Conservation (phyloP, 495 filamentous ascomycete genomes). For the Lindgomyces ingoldianus region DNA sequence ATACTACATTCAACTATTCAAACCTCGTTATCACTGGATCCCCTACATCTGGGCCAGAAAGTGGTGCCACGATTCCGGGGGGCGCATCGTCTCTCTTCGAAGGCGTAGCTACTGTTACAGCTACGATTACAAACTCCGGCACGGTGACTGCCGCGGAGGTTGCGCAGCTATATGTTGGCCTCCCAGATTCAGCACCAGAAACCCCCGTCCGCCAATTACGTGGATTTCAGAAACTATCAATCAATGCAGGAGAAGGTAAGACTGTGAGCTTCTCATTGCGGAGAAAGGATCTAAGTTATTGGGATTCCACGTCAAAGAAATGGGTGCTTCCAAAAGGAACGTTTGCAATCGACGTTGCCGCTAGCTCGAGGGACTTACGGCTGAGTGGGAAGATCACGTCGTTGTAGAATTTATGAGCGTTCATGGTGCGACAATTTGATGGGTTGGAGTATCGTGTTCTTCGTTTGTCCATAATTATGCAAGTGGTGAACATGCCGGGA, state of each 20-base stretch:
- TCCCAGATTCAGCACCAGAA: slow-evolving; percentile 10
- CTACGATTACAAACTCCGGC: slow-evolving; percentile 55
- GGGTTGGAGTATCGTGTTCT: too few species aligned
- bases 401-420: too few species aligned
- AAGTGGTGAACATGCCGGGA: too few species aligned
- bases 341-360: slow-evolving; percentile 50
- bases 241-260: slow-evolving; percentile 47
- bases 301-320: slow-evolving; percentile 51
- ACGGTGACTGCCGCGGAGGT: slow-evolving; percentile 55
- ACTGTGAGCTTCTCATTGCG: slow-evolving; percentile 51
- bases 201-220: slow-evolving; percentile 56
- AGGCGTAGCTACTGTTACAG: slow-evolving; percentile 45
- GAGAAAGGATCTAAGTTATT: slow-evolving; percentile 57
- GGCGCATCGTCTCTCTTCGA: neutral
- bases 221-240: slow-evolving; percentile 55
- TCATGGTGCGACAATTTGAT: too few species aligned
- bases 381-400: slow-evolving; percentile 45
- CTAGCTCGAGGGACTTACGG: slow-evolving; percentile 50
- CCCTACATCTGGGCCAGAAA: too few species aligned
- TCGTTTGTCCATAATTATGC: too few species aligned
- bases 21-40: slow-evolving; percentile 2
- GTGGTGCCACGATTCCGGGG: slow-evolving; percentile 12
- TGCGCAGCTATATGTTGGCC: slow-evolving; percentile 56
- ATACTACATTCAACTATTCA: slow-evolving; percentile 22
- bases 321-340: slow-evolving; percentile 54